Base-by-base conservation (phyloP, 495 filamentous ascomycete genomes). In the Eremomyces bilateralis region DNA sequence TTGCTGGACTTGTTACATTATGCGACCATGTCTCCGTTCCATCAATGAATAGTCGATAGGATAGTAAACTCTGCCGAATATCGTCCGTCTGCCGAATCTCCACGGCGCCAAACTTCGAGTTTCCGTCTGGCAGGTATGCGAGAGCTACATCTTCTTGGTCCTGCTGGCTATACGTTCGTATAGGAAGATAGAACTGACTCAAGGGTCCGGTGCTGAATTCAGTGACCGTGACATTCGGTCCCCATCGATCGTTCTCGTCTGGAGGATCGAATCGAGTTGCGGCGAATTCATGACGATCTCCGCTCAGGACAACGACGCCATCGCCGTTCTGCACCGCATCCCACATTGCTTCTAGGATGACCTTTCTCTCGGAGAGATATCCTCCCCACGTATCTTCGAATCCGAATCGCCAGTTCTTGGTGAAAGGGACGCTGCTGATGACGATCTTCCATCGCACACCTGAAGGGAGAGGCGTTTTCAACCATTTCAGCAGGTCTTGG, bases 231-330 rank as follows among this genome's bases (percentile, higher is more conserved):
- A 65, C 60, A 20, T 48, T 62, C 21, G 67, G 52, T 0, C 62
- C 59, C 71, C 69, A 75, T 34, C 52, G 57, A 16, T 59, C 52
- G 12, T 46, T 48, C 21, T 48, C 35, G 17, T 43, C 40, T 16
- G 81, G 77, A 29, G 78, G 77, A 3, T 78, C 78, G 55, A 92
- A 91, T 3, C 71, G 69, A 0, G 84, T 94, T 1, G 85, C 82
- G 18, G 76, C 88, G 50, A 95, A 95, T 52, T 97, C 88, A 48
- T 97, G 88, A 3, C 88, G 56, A 45, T 97, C 88, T 8, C 88
- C 88, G 21, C 74, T 81, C 29, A 97, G 54, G 5, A 97, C 59
- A 16, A 97, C 66, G 16, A 97, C 70, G 19, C 83, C 80, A 13
- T 76, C 57, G 0, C 71, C 65, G n/a, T 58, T 58, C 15, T 62